These are phyloP conservation scores for Furcasterigmium furcatum DNA, from an alignment of 2,329 filamentous ascomycete genomes.

Conservation along the genomic window DNA sequence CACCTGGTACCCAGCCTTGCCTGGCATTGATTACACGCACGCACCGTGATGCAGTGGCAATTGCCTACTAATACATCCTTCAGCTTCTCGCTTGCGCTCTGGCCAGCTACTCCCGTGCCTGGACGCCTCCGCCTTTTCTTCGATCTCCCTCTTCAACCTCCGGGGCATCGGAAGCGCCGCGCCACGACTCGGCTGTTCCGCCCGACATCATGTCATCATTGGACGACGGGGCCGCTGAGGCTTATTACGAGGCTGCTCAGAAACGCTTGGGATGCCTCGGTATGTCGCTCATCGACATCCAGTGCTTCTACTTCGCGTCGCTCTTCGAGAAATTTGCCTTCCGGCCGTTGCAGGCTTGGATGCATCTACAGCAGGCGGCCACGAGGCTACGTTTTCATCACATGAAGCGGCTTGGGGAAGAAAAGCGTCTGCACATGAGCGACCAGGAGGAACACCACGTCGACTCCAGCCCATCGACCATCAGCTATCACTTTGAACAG, in stretches of 20 bases:
- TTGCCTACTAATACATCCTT: too few relatives aligned
- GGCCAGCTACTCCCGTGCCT: conserved; percentile 1
- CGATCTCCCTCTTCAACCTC: too few relatives aligned
- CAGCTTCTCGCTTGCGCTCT: conserved; percentile 10
- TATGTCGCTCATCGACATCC: conserved; percentile 15
- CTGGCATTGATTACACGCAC: too few relatives aligned
- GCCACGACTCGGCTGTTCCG: background rate
- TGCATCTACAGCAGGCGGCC: conserved; percentile 15
- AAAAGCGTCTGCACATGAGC: too few relatives aligned
- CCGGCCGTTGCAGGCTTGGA: conserved; percentile 16
- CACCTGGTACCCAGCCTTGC: too few relatives aligned
- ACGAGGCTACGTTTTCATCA: conserved; percentile 6
- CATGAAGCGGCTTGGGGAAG: background rate
- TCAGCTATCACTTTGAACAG: conserved; percentile 9
- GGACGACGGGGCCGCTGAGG: conserved; percentile 9
- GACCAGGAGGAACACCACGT: too few relatives aligned
- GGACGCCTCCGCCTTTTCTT: too few relatives aligned
- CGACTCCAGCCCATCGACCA: background rate
- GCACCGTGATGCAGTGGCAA: too few relatives aligned
- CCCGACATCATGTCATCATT: conserved; percentile 2
- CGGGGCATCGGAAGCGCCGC: too few relatives aligned
- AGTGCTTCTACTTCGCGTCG: conserved; percentile 17
- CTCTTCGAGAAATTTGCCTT: conserved; percentile 17
- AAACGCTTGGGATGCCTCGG: conserved; percentile 17
- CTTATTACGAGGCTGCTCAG: conserved; percentile 16